A percentile compares a stretch with the other conserved stretches of the same genome.
phyloP scores from a whole-genome alignment of 1,284 basidiomycete genomes.

The Fomes fomentarius region DNA sequence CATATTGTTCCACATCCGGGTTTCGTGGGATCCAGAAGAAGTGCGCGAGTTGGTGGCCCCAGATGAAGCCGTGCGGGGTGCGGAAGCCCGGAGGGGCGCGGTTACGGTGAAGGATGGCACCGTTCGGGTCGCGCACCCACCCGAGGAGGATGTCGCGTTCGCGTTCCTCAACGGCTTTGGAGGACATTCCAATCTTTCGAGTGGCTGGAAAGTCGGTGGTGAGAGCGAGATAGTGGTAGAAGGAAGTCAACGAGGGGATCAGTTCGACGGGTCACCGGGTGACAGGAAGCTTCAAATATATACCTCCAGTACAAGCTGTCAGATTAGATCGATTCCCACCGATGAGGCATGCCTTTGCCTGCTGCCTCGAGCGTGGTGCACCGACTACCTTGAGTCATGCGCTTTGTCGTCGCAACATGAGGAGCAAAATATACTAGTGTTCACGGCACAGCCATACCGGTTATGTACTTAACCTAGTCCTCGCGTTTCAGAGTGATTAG shows the following conservation, averaged over 20 bases:
- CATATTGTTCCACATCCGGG: conserved; percentile 27
- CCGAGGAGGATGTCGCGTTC: conserved; percentile 10
- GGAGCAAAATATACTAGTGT: not conserved
- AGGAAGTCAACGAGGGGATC: not conserved
- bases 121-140: conserved; percentile 33
- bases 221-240: not conserved
- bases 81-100: conserved; percentile 31
- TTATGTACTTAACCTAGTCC: too few species aligned
- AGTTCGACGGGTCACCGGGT: not conserved
- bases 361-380: not conserved
- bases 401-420: not conserved
- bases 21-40: conserved; percentile 35
- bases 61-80: conserved; percentile 35
- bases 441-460: conserved; percentile 4
- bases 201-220: not conserved
- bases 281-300: not conserved
- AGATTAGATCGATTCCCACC: not conserved
- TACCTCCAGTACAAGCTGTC: not conserved
- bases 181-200: not conserved
- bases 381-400: not conserved
- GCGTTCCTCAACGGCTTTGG: not conserved
- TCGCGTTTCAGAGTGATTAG: not conserved
- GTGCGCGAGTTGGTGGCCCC: conserved; percentile 35
- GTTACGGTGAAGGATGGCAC: conserved; percentile 26
- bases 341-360: not conserved